These are phyloP conservation scores for Aspergillus coremiiformis DNA, from an alignment of 495 filamentous ascomycete genomes.

Conservation along the genomic window DNA sequence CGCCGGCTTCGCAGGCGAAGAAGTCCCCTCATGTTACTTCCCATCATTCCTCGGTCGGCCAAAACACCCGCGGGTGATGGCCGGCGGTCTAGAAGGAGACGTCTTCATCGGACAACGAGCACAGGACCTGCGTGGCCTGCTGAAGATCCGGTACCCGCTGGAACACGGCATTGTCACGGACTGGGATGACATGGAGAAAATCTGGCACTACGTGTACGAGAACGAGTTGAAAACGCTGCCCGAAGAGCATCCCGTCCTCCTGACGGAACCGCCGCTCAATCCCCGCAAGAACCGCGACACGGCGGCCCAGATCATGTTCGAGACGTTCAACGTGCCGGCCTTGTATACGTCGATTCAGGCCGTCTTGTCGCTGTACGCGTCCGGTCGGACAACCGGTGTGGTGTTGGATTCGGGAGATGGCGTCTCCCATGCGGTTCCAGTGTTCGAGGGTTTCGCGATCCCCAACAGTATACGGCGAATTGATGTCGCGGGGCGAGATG, in stretches of 20 bases:
- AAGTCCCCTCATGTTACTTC: conserved; percentile 91
- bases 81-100: conserved; percentile 92
- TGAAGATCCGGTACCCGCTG: conserved; percentile 92
- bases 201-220: conserved; percentile 85
- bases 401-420: conserved; percentile 94
- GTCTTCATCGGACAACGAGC: conserved; percentile 93
- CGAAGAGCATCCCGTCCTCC: conserved; percentile 95
- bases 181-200: conserved; percentile 99
- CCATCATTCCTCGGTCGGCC: conserved; percentile 97
- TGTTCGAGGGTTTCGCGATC: conserved; percentile 97
- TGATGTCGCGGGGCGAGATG: conserved; percentile 95
- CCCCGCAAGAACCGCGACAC: conserved; percentile 92
- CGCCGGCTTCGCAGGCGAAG: conserved; percentile 93
- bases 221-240: conserved; percentile 88
- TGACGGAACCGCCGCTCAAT: conserved; percentile 96
- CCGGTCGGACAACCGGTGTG: conserved; percentile 91
- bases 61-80: conserved; percentile 93
- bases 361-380: conserved; percentile 92
- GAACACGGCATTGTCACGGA: conserved; percentile 98
- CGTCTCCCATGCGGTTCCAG: conserved; percentile 94
- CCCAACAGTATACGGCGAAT: conserved; percentile 89
- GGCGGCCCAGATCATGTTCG: conserved; percentile 95
- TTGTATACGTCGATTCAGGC: conserved; percentile 97
- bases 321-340: conserved; percentile 97
- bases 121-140: conserved; percentile 82